phyloP scores from a whole-genome alignment of 176 grass and related monocot genomes.

The Themeda triandra region DNA sequence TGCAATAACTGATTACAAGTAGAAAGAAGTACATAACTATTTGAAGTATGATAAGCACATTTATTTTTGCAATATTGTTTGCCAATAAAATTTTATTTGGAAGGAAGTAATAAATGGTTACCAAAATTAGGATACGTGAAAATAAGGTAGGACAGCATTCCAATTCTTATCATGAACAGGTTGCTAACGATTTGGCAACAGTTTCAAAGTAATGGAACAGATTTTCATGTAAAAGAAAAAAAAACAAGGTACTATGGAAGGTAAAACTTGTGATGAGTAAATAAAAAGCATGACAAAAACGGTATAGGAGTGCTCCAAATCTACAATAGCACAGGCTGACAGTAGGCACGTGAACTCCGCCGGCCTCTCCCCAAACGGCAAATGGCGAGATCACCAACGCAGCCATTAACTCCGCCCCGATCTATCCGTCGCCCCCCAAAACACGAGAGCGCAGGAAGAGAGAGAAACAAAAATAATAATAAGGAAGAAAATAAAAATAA shows the following conservation, averaged over 20 bases:
- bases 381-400: neutral
- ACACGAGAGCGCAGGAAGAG: slow-evolving; percentile 1
- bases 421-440: slow-evolving; percentile 13
- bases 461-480: neutral
- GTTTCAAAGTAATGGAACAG: no score
- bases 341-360: neutral
- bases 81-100: neutral
- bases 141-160: no score
- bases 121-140: neutral
- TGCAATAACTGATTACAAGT: no score
- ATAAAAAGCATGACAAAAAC: neutral
- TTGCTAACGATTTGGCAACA: no score
- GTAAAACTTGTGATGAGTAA: neutral
- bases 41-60: no score
- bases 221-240: no score
- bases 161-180: no score
- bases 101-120: neutral
- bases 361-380: neutral
- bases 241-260: no score
- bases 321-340: neutral
- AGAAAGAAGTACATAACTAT: no score
- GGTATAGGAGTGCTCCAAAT: neutral
- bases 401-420: neutral
- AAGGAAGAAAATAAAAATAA: neutral
- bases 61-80: no score